Evolutionary conservation across 805 yeast species (phyloP).

Genomic region (Millerozyma miso): DNA sequence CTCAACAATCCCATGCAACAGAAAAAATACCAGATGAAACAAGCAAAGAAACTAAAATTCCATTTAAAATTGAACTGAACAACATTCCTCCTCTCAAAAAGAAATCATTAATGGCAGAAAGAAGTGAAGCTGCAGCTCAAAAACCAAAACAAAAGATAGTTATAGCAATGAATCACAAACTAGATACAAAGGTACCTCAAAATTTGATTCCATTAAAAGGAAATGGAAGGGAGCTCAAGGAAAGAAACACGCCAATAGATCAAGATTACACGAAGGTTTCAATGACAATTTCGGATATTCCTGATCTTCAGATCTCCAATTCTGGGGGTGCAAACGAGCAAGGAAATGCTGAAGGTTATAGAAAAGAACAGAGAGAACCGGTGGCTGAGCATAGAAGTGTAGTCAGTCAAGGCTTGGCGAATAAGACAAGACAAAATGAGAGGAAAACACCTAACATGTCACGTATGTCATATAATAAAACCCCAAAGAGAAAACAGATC

Average conservation of each 20-base stretch:
- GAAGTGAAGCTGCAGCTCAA: conserved; percentile 22
- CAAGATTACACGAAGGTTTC: neutral
- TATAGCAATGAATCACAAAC: conserved; percentile 21
- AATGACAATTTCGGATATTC: neutral
- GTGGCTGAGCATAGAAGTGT: conserved; percentile 4
- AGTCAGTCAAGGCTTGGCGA: neutral
- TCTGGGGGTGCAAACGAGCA: neutral
- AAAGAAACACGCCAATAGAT: neutral
- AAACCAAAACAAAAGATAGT: conserved; percentile 25
- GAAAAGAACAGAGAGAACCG: conserved; percentile 3
- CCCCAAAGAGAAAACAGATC: conserved; percentile 3
- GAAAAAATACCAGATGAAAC: conserved; percentile 6
- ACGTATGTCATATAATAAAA: conserved; percentile 1
- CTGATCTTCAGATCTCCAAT: neutral
- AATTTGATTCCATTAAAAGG: neutral
- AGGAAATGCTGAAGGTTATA: neutral
- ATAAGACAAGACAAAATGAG: conserved; percentile 4
- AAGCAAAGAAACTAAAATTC: conserved; percentile 5
- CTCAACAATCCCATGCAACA: conserved; percentile 9
- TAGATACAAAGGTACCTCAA: conserved; percentile 2
- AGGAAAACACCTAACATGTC: conserved; percentile 11
- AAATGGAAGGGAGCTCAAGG: neutral
- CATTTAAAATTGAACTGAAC: conserved; percentile 12
- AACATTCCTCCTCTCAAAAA: conserved; percentile 20
- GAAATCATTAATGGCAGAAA: conserved; percentile 25